phyloP scores from a whole-genome alignment of 192 early-diverging fungal species.

The Lobosporangium transversale region DNA sequence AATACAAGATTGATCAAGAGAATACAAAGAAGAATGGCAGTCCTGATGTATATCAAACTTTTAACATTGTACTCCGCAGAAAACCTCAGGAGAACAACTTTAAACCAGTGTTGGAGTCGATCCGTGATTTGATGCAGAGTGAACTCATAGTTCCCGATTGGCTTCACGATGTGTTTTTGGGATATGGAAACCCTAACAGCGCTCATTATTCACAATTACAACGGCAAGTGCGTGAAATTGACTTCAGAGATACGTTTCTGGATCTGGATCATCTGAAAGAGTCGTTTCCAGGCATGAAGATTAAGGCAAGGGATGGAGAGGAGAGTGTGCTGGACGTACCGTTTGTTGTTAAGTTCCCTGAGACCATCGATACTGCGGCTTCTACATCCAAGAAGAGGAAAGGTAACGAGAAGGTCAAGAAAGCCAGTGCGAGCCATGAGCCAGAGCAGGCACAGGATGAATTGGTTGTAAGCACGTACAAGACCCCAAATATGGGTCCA shows the following conservation, averaged over 20 bases:
- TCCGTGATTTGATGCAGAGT: conserved; percentile 88
- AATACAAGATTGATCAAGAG: conserved; percentile 79
- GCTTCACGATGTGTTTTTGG: conserved; percentile 91
- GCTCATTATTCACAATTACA: conserved; percentile 76
- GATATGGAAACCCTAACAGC: conserved; percentile 92
- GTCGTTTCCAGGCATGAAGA: conserved; percentile 69
- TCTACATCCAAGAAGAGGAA: conserved; percentile 43
- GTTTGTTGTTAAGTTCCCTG: conserved; percentile 79
- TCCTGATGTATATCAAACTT: conserved; percentile 78
- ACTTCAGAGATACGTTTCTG: conserved; percentile 92
- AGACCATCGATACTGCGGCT: conserved; percentile 33
- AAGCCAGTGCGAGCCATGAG: conserved; percentile 22
- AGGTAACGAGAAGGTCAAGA: conserved; percentile 56
- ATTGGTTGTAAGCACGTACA: conserved; percentile 72
- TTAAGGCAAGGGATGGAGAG: conserved; percentile 46
- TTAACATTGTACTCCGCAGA: conserved; percentile 92
- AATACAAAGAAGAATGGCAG: conserved; percentile 54
- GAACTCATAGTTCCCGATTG: conserved; percentile 89
- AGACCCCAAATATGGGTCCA: conserved; percentile 74
- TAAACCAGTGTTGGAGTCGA: conserved; percentile 88
- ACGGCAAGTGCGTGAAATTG: conserved; percentile 64
- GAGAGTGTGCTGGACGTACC: conserved; percentile 64
- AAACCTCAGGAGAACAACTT: conserved; percentile 94
- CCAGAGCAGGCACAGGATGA: conserved; percentile 52
- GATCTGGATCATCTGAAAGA: conserved; percentile 79